Percentiles rank a stretch among this genome's conserved stretches.
phyloP scores from a whole-genome alignment of 139 green algal species.

The Coelastrella sp. region DNA sequence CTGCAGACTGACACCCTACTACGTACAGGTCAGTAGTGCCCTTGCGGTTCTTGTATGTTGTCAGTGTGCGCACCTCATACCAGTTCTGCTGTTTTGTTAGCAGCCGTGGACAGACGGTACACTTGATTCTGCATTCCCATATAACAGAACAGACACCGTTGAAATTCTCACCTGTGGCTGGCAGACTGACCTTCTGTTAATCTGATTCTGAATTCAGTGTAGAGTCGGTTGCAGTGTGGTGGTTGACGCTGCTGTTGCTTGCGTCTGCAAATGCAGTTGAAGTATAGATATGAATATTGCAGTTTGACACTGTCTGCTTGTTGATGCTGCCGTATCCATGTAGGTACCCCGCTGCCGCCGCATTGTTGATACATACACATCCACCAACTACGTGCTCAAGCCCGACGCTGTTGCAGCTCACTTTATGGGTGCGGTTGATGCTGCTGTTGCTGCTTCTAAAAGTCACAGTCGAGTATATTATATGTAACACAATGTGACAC shows the following conservation, averaged over 20 bases:
- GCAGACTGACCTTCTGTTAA: too few species aligned
- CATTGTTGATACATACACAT: slow-evolving; percentile 71
- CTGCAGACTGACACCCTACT: slow-evolving; percentile 41
- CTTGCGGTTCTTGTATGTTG: too few species aligned
- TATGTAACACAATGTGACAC: background rate
- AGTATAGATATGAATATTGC: background rate
- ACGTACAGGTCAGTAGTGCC: slow-evolving; percentile 49
- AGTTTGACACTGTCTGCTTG: background rate
- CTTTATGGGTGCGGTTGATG: slow-evolving; percentile 59
- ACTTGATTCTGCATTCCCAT: too few species aligned
- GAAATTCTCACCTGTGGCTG: too few species aligned
- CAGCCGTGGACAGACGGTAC: too few species aligned
- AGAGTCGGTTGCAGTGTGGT: background rate
- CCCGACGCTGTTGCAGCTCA: slow-evolving; percentile 56
- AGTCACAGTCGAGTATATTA: background rate
- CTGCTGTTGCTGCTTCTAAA: slow-evolving; percentile 53
- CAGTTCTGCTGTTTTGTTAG: too few species aligned
- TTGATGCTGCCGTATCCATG: background rate
- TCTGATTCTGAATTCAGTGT: too few species aligned
- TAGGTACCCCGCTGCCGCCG: slow-evolving; percentile 58
- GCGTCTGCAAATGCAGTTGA: slow-evolving; percentile 25
- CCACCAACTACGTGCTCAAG: slow-evolving; percentile 62
- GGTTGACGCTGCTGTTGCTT: slow-evolving; percentile 56
- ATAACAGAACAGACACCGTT: too few species aligned
- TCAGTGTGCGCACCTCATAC: too few species aligned